Evolutionary conservation across 2,329 filamentous ascomycete genomes (phyloP).

Genomic region (Fusarium tanahbumbuense): DNA sequence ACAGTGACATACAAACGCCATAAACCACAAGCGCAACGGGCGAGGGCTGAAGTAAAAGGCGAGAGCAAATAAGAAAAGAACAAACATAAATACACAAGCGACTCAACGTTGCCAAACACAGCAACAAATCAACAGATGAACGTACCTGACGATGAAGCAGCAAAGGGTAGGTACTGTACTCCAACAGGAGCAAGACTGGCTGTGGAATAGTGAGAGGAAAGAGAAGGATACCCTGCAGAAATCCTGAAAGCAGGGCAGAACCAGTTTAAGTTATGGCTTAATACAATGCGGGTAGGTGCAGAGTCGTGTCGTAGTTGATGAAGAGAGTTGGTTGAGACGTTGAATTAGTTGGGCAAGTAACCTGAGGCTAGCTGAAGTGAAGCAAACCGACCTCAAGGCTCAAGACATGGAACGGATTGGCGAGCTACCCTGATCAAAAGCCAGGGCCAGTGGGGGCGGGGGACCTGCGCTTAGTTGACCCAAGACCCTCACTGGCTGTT

Average conservation of each 20-base stretch:
- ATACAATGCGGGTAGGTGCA: slow-evolving; percentile 17
- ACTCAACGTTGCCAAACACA: slow-evolving; percentile 7
- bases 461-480: slow-evolving; percentile 27
- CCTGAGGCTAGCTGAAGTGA: slow-evolving; percentile 6
- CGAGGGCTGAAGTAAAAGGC: neutral
- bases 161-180: slow-evolving; percentile 7
- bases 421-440: slow-evolving; percentile 11
- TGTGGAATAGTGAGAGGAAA: neutral
- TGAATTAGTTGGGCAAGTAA: slow-evolving; percentile 21
- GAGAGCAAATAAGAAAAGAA: neutral
- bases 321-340: slow-evolving; percentile 31
- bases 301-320: slow-evolving; percentile 40
- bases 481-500: slow-evolving; percentile 17
- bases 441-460: slow-evolving; percentile 36
- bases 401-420: slow-evolving; percentile 3
- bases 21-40: slow-evolving; percentile 7
- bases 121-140: slow-evolving; percentile 13
- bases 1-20: slow-evolving; percentile 12
- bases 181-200: slow-evolving; percentile 6
- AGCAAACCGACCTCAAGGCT: neutral
- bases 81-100: neutral
- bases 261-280: slow-evolving; percentile 18
- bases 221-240: neutral
- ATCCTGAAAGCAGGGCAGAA: slow-evolving; percentile 11
- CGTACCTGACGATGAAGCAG: slow-evolving; percentile 31